Conservation (phyloP, 352 stramenopile genomes). For the Phytophthora chlamydospora region DNA sequence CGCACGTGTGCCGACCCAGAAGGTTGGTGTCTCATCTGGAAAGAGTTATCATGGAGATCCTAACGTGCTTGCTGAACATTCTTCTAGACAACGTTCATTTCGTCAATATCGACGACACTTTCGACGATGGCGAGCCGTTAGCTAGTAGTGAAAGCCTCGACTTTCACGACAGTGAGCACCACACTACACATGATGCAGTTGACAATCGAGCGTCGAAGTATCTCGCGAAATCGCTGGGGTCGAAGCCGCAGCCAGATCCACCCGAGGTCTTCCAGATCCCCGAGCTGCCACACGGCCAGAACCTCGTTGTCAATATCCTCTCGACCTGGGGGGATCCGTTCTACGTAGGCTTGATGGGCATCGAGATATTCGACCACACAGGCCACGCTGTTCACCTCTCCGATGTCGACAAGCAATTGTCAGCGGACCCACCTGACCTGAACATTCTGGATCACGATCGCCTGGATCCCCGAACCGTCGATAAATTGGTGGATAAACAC, state of each 20-base stretch:
- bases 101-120: constrained; percentile 73
- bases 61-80: background rate
- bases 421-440: constrained; percentile 79
- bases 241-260: constrained; percentile 16
- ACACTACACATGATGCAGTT: background rate
- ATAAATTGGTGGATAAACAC: constrained; percentile 91
- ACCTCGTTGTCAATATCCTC: constrained; percentile 85
- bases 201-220: constrained; percentile 29
- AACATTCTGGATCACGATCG: constrained; percentile 83
- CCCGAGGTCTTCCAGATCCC: constrained; percentile 70
- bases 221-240: constrained; percentile 19
- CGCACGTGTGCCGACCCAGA: constrained; percentile 63
- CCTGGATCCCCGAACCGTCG: constrained; percentile 78
- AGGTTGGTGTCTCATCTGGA: constrained; percentile 29
- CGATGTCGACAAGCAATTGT: constrained; percentile 72
- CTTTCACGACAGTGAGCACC: constrained; percentile 5
- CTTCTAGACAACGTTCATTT: constrained; percentile 72
- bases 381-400: constrained; percentile 68
- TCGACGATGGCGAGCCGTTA: constrained; percentile 23
- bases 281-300: constrained; percentile 67
- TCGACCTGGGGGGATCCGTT: constrained; percentile 91
- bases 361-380: constrained; percentile 89
- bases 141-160: constrained; percentile 14
- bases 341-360: constrained; percentile 91
- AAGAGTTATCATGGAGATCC: background rate